Conservation (phyloP, 23 red algal genomes). For the Cyanidioschyzon merolae region DNA sequence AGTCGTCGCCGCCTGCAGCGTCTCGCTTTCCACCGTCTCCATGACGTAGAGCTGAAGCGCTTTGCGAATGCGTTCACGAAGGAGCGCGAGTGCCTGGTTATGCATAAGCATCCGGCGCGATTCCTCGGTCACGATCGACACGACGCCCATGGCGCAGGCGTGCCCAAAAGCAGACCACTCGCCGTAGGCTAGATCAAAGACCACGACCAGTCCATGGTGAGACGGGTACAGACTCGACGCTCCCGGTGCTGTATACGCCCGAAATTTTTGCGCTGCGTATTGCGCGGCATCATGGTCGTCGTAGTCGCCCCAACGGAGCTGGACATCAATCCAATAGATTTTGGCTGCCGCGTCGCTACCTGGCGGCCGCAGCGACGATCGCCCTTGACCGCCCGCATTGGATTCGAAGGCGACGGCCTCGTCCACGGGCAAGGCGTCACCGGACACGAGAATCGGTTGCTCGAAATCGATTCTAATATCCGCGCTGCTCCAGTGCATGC, state of each 20-base stretch:
- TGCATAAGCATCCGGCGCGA: conserved; percentile 72
- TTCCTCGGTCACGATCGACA: conserved; percentile 11
- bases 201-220: conserved; percentile 62
- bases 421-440: conserved; percentile 24
- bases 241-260: conserved; percentile 74
- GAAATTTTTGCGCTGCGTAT: conserved; percentile 77
- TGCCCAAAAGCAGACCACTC: conserved; percentile 72
- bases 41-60: conserved; percentile 70
- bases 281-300: conserved; percentile 84
- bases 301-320: conserved; percentile 94
- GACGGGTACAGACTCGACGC: conserved; percentile 83
- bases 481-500: conserved; percentile 95
- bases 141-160: conserved; percentile 10
- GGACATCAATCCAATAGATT: conserved; percentile 96
- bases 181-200: conserved; percentile 89
- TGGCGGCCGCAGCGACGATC: not conserved
- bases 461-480: conserved; percentile 82
- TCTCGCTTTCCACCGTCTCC: conserved; percentile 44
- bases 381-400: not conserved
- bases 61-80: conserved; percentile 84
- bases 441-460: conserved; percentile 60
- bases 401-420: conserved; percentile 18
- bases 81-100: conserved; percentile 75
- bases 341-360: not conserved
- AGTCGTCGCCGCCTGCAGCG: conserved; percentile 32